Evolutionary conservation across 768 basidiomycete species (phyloP).

Genomic region (Tricholoma matsutake): DNA sequence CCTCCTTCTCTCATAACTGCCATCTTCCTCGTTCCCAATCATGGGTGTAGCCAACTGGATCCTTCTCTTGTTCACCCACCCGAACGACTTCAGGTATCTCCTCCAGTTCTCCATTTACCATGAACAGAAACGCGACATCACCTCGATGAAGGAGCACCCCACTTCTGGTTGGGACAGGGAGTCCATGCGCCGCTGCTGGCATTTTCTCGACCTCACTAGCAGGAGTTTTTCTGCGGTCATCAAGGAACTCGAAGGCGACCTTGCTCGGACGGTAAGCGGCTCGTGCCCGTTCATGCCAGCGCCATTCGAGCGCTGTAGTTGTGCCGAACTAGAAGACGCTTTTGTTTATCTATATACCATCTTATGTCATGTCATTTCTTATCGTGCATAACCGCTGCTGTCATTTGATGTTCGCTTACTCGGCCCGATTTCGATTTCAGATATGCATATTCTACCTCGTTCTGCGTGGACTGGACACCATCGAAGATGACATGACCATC

Average conservation of each 20-base stretch:
- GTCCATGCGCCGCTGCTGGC: slow-evolving; percentile 89
- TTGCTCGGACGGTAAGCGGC: slow-evolving; percentile 81
- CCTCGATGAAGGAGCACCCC: slow-evolving; percentile 64
- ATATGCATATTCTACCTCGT: slow-evolving; percentile 95
- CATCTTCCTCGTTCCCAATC: slow-evolving; percentile 2
- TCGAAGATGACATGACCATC: slow-evolving; percentile 98
- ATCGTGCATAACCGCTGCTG: slow-evolving; percentile 1
- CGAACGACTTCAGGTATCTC: slow-evolving; percentile 78
- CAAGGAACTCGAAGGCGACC: slow-evolving; percentile 93
- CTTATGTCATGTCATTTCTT: neutral
- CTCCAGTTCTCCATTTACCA: slow-evolving; percentile 83
- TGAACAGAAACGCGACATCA: slow-evolving; percentile 80
- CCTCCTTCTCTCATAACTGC: neutral
- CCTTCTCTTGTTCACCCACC: slow-evolving; percentile 70
- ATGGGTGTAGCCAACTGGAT: slow-evolving; percentile 65
- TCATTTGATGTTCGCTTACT: neutral
- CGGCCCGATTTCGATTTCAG: slow-evolving; percentile 35
- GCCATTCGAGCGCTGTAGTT: too few species aligned
- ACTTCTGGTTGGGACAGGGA: slow-evolving; percentile 86
- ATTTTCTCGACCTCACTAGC: slow-evolving; percentile 83
- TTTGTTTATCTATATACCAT: neutral
- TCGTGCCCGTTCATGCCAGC: neutral
- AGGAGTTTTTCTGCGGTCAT: slow-evolving; percentile 91
- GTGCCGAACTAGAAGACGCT: neutral
- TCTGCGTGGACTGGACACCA: slow-evolving; percentile 90